Percentiles rank a stretch among this genome's conserved stretches.
These are phyloP conservation scores for Curvularia lunata DNA, from an alignment of 2,329 filamentous ascomycete genomes.

Conservation along the genomic window DNA sequence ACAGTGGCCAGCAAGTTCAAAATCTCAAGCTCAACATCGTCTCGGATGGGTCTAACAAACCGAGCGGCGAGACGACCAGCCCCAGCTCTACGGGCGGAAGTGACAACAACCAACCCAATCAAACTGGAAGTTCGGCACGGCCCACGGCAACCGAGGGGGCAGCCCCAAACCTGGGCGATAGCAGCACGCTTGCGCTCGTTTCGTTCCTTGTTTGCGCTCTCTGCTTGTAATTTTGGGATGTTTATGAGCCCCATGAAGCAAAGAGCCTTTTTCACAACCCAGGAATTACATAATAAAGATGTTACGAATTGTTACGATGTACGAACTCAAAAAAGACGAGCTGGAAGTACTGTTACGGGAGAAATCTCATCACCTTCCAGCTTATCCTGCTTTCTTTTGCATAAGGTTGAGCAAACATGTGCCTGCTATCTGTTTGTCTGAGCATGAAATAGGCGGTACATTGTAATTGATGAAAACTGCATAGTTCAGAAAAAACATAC, in stretches of 20 bases:
- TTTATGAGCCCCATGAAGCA: not conserved
- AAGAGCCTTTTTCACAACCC: not conserved
- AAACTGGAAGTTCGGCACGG: constrained; percentile 20
- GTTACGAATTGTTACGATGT: not conserved
- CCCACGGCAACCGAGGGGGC: constrained; percentile 28
- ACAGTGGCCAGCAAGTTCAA: constrained; percentile 64
- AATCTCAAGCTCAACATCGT: constrained; percentile 66
- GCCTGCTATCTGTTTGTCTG: not conserved
- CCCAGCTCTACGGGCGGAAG: constrained; percentile 11
- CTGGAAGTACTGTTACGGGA: not conserved
- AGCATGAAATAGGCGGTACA: not conserved
- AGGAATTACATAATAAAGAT: not conserved
- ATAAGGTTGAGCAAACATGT: not conserved
- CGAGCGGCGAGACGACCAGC: constrained; percentile 51
- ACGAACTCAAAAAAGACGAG: not conserved
- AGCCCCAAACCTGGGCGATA: constrained; percentile 4
- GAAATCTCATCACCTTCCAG: not conserved
- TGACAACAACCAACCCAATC: constrained; percentile 5
- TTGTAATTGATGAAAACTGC: not conserved
- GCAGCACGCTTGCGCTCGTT: constrained; percentile 5
- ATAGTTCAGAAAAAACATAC: not conserved
- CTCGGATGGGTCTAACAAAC: constrained; percentile 61
- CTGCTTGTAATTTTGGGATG: not conserved
- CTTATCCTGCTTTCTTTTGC: not conserved
- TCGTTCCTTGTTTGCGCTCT: constrained; percentile 9